A percentile compares a stretch with the other conserved stretches of the same genome.
These are phyloP conservation scores for Penicillium macrosclerotiorum DNA, from an alignment of 495 filamentous ascomycete species.

Conservation along the genomic window DNA sequence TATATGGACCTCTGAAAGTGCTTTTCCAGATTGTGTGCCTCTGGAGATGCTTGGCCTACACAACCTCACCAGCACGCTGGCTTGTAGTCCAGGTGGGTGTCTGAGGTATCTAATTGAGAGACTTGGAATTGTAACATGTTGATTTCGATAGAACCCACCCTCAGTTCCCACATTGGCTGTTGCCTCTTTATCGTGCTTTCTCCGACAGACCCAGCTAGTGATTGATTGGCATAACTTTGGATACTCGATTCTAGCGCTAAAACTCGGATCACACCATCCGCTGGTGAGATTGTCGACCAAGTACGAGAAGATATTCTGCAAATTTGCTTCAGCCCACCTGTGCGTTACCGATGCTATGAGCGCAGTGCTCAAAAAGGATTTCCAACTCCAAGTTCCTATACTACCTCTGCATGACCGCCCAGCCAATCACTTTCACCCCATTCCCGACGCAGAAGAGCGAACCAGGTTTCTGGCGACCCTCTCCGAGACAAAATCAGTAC, in stretches of 20 bases:
- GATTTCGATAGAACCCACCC: slow-evolving; percentile 72
- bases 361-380: slow-evolving; percentile 63
- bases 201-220: slow-evolving; percentile 77
- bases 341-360: slow-evolving; percentile 90
- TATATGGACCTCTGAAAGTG: slow-evolving; percentile 83
- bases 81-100: slow-evolving; percentile 69
- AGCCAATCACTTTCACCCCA: slow-evolving; percentile 73
- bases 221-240: slow-evolving; percentile 99
- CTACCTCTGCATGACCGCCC: slow-evolving; percentile 84
- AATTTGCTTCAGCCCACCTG: slow-evolving; percentile 69
- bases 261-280: slow-evolving; percentile 62
- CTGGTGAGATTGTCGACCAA: slow-evolving; percentile 70
- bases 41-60: slow-evolving; percentile 68
- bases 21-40: slow-evolving; percentile 73
- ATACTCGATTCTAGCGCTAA: slow-evolving; percentile 84
- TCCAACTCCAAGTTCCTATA: slow-evolving; percentile 60
- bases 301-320: slow-evolving; percentile 73
- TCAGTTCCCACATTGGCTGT: slow-evolving; percentile 87
- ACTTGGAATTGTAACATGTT: slow-evolving; percentile 3
- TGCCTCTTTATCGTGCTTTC: slow-evolving; percentile 65
- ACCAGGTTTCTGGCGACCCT: slow-evolving; percentile 58
- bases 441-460: slow-evolving; percentile 48
- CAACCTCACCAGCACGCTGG: slow-evolving; percentile 69
- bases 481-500: slow-evolving; percentile 54
- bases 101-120: not conserved